Evolutionary conservation across 2,329 filamentous ascomycete genomes (phyloP), one percentile per base, ranked within the genome.

Genomic region (Trichoderma pleuroti): DNA sequence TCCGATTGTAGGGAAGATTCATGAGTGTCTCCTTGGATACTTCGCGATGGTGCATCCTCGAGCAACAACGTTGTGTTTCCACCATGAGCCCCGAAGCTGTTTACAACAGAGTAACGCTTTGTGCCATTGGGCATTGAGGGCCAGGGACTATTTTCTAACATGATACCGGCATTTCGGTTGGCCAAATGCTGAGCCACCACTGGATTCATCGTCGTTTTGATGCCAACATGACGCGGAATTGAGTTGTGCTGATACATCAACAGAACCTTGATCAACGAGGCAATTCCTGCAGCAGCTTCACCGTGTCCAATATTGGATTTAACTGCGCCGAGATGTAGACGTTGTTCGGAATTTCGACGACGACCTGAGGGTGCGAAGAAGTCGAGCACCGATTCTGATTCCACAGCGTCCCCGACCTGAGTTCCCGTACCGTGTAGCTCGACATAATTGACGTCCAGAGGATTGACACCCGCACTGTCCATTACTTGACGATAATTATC

Each of bases 381-480:
- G 68, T 84, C 80, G 4, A 90, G 88, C 59, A 97, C 92, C 0
- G 91, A 93, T 1, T 87, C 84, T 91, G 96, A 95, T 78, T 97
- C 94, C 2, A 89, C 91, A 2, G 90, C 90, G 76, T 97, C 94
- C 9, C 57, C 57, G 3, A 60, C 57, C 4, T 97, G 93, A 0
- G 94, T 97, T 36, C 94, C 94, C 1, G 93, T 97, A 5, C 94
- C 94, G 78, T 97, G 94, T 89, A 97, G 93, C 80, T 97, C 94
- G 3, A 97, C 91, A 75, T 96, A 97, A 79, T 90, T 89, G 32
- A 97, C 87, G 70, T 93, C 90, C 65, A 89, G 86, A 1, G 93
- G 91, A 76, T 95, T 90, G 18, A 96, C 86, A 70, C 90, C 91
- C 28, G 92, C 90, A 54, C 92, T 88, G 39, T 90, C 87, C 1